Evolutionary conservation across 2,329 filamentous ascomycete species (phyloP), one percentile per base, ranked within the genome.

Genomic region (Helminthosporium solani): DNA sequence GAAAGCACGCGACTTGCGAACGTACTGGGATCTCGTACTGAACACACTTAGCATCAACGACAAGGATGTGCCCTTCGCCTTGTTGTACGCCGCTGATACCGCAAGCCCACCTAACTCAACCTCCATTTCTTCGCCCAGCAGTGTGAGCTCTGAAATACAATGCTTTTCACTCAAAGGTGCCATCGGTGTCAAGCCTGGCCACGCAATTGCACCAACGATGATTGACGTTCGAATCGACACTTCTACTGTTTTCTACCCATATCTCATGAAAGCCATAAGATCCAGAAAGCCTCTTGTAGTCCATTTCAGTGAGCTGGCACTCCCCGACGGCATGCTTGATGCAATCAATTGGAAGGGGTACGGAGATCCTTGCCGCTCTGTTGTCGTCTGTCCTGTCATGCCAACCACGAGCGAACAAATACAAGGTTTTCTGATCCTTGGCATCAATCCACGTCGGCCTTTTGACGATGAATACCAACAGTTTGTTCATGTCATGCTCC

Each of bases 11-110:
- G 83, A 86, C 47, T 78, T 89, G 2, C 80, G 81, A 52, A 75
- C 74, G 2, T 91, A 90, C 58, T 92, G 88, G 87, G 71, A 73
- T 1, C 77, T 84, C 50, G 82, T 89, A 1, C 76, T 83, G 20
- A 76, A 80, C 45, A 85, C 85, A 0, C 75, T 92, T 7, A 81
- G 86, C 49, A 83, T 81, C 57, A 90, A 90, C 61, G 82, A 86
- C 50, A 78, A 79, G 46, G 61, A 64, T 33, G 45, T 58, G 27
- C 60, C 61, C 2, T 63, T 62, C 21, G 58, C 54, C 15, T 39
- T 64, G 2, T 53, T 66, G 2, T 66, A 64, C 20, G 57, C 60
- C 2, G 52, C 51, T n/a, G 60, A 59, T 2, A 21, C 33, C 33
- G 37, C 43, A 7, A 51, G 46, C 15, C 34, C 15, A 8, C 46